Evolutionary conservation across 139 green algal species (phyloP).

Genomic region (Pleodorina starrii): DNA sequence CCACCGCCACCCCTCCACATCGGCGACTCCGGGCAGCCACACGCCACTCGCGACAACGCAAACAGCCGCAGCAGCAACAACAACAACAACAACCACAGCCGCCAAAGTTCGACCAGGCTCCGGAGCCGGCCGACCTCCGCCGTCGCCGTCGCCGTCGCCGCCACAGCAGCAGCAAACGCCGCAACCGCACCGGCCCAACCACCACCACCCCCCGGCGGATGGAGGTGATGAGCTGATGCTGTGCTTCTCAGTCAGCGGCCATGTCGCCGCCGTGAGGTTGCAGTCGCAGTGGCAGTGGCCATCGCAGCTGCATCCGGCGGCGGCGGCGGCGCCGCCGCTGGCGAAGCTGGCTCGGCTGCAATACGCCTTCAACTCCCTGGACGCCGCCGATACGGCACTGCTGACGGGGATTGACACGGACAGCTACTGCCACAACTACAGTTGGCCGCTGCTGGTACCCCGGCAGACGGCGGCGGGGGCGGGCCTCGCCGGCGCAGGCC

Average conservation of each 20-base stretch:
- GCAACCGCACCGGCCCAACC: no score
- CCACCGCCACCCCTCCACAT: not conserved
- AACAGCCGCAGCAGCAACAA: not conserved
- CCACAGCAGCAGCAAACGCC: no score
- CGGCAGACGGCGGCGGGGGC: conserved; percentile 4
- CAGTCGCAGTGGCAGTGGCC: not conserved
- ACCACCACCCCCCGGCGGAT: no score
- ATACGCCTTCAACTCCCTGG: not conserved
- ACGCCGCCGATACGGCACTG: not conserved
- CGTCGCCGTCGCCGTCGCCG: no score
- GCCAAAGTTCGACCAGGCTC: no score
- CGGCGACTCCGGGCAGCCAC: no score
- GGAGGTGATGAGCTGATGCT: not conserved
- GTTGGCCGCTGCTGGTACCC: conserved; percentile 38
- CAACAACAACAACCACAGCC: not conserved
- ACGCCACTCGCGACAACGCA: no score
- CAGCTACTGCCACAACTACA: conserved; percentile 3
- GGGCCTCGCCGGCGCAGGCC: not conserved
- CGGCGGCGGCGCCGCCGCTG: no score
- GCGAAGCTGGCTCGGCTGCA: not conserved
- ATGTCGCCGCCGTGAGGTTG: not conserved
- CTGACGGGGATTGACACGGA: conserved; percentile 9
- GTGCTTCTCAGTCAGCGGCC: conserved; percentile 8
- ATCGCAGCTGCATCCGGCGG: not conserved
- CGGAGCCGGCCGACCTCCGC: no score